A percentile compares a stretch with the other conserved stretches of the same genome.
Conservation (phyloP, 2,329 filamentous ascomycete genomes). For the Colletotrichum sp. region DNA sequence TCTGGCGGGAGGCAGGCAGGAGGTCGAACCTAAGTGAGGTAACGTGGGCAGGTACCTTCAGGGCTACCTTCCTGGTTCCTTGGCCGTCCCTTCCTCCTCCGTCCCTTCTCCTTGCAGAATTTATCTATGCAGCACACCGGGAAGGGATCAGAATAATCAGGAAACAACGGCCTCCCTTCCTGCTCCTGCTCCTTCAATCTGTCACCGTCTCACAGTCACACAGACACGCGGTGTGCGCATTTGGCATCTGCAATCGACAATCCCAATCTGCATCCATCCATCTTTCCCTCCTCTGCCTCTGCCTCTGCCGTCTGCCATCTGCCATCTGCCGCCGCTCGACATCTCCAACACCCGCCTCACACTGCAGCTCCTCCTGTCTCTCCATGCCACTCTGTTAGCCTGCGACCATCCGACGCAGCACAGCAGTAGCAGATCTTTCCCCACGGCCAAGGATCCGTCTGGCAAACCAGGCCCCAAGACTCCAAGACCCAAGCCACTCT, state of each 20-base stretch:
- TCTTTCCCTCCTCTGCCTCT: background rate
- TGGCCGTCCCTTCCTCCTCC: background rate
- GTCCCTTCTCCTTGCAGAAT: background rate
- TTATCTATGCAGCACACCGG: background rate
- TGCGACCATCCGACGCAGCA: background rate
- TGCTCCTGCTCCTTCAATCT: background rate
- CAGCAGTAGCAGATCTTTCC: background rate
- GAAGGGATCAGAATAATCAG: background rate
- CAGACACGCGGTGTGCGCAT: background rate
- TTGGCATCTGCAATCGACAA: background rate
- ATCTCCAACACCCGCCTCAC: background rate
- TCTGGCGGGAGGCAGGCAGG: background rate
- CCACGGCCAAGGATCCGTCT: background rate
- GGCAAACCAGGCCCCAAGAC: constrained; percentile 19
- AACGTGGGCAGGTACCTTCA: too few species aligned
- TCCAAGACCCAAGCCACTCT: constrained; percentile 11
- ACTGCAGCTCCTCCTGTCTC: background rate
- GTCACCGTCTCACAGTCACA: background rate
- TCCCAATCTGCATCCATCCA: background rate
- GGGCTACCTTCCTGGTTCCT: background rate
- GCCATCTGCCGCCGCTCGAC: background rate
- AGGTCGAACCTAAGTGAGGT: background rate
- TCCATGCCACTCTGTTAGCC: background rate
- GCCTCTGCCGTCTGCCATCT: background rate
- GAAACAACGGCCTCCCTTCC: constrained; percentile 7